Evolutionary conservation across 768 basidiomycete species (phyloP), one percentile per base, ranked within the genome.

Genomic region (Amanita polypyramis): DNA sequence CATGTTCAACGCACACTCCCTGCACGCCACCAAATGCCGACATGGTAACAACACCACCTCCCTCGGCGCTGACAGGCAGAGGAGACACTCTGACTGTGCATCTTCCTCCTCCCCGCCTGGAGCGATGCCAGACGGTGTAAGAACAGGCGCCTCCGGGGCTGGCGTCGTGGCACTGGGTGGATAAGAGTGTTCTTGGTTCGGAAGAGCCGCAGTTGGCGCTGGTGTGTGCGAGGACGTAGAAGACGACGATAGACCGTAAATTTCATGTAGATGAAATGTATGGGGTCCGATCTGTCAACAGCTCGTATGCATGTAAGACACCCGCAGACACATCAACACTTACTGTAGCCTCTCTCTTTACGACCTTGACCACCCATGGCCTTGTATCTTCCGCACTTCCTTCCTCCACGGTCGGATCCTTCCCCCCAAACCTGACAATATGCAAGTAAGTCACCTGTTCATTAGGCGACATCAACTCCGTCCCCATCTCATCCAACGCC

Each of bases 1-100:
- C 93, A 97, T 97, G 60, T 95, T 95, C 45, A 96, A 65, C 0
- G 93, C 93, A 59, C 93, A 97, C 39, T 95, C 93, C 58, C 87
- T 83, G 69, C 93, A 97, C 4, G 93, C 93, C 50, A 97, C 93
- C 25, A 97, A 75, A 66, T 97, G 93, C 40, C 93, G 70, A 62
- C 93, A 97, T 0, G 93, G 93, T 4, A 96, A 76, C 10, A 97
- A 77, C 5, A 97, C 90, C 35, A 97, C 93, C 58, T 95, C 90
- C 41, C 90, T 77, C 1, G 91, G 85, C 0, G 83, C 81, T 2
- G 85, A 87, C 37, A 97, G 76, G 58, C 93, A 97, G 29, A 97
- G 72, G 9, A 97, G 79, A 66, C 93, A 96, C 60, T 96, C 93
- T 37, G 86, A 85, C 15, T 84, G 82, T 17, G 84, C 80, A 15